A percentile compares a stretch with the other conserved stretches of the same genome.
These are phyloP conservation scores for Trebouxia sp. DNA, from an alignment of 139 green algal species.

Conservation along the genomic window DNA sequence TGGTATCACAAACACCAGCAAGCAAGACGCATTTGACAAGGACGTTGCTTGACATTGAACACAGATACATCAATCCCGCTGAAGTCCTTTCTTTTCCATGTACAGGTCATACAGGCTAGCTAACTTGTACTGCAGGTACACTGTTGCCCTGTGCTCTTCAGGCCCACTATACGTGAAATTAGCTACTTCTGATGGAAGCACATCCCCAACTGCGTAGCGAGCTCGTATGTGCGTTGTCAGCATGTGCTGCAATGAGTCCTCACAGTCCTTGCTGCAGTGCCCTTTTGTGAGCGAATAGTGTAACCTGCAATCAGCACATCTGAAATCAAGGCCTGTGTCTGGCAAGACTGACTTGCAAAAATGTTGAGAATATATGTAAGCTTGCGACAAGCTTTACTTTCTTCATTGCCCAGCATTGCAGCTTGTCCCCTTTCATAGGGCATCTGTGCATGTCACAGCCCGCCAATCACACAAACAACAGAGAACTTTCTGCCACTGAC, in stretches of 20 bases:
- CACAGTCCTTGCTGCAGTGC: slow-evolving; percentile 1
- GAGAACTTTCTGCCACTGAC: background rate
- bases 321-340: no score
- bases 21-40: no score
- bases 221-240: slow-evolving; percentile 14
- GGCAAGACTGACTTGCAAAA: no score
- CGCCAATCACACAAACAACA: background rate
- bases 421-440: no score
- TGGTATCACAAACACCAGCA: no score
- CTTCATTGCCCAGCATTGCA: no score
- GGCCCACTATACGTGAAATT: background rate
- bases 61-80: background rate
- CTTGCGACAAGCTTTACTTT: no score
- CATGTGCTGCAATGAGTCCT: slow-evolving; percentile 17
- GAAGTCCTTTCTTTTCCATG: background rate
- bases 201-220: slow-evolving; percentile 3
- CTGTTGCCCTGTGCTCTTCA: background rate
- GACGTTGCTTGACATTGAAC: background rate
- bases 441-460: no score
- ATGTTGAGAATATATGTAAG: no score
- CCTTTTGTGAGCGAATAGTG: background rate
- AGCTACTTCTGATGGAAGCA: background rate
- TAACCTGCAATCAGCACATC: background rate
- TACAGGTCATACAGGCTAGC: background rate
- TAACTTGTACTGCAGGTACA: slow-evolving; percentile 6